A percentile compares a stretch with the other conserved stretches of the same genome.
Evolutionary conservation across 495 filamentous ascomycete species (phyloP).

Genomic region (Acidiella bohemica): DNA sequence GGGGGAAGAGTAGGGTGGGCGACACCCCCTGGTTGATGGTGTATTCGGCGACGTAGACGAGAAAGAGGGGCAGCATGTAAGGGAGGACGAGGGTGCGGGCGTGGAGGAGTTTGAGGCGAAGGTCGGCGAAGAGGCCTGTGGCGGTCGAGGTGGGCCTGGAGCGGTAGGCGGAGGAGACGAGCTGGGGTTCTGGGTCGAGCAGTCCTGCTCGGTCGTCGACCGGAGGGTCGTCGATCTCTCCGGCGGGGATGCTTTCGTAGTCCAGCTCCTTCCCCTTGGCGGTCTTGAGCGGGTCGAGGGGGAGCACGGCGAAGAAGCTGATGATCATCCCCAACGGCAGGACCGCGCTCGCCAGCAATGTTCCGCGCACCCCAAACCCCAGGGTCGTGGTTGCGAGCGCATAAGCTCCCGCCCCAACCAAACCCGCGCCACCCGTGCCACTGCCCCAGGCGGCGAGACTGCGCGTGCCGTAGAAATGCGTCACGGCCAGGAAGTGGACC

Average conservation of each 20-base stretch:
- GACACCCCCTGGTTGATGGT: conserved; percentile 90
- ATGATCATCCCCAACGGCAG: conserved; percentile 72
- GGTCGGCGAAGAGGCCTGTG: conserved; percentile 22
- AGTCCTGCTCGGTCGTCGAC: conserved; percentile 30
- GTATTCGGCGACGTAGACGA: conserved; percentile 93
- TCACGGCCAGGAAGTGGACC: conserved; percentile 76
- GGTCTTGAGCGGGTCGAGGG: conserved; percentile 43
- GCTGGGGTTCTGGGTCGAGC: conserved; percentile 19
- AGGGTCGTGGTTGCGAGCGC: conserved; percentile 69
- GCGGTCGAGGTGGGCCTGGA: background rate
- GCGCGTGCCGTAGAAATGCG: conserved; percentile 85
- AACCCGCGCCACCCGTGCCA: conserved; percentile 80
- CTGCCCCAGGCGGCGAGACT: conserved; percentile 86
- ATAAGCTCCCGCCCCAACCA: conserved; percentile 79
- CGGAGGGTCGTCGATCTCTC: conserved; percentile 30
- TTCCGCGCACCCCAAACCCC: conserved; percentile 53
- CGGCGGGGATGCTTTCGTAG: conserved; percentile 23
- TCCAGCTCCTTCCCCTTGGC: conserved; percentile 34
- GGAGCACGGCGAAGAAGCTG: conserved; percentile 72
- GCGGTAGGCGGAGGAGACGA: conserved; percentile 12
- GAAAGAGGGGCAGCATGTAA: conserved; percentile 77
- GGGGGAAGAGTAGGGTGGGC: conserved; percentile 77
- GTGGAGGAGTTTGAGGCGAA: conserved; percentile 39
- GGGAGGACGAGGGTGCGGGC: conserved; percentile 48
- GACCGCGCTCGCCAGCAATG: conserved; percentile 60